Evolutionary conservation across 169 alveolate genomes (phyloP), one percentile per base, ranked within the genome.

Genomic region (Cystoisospora suis): DNA sequence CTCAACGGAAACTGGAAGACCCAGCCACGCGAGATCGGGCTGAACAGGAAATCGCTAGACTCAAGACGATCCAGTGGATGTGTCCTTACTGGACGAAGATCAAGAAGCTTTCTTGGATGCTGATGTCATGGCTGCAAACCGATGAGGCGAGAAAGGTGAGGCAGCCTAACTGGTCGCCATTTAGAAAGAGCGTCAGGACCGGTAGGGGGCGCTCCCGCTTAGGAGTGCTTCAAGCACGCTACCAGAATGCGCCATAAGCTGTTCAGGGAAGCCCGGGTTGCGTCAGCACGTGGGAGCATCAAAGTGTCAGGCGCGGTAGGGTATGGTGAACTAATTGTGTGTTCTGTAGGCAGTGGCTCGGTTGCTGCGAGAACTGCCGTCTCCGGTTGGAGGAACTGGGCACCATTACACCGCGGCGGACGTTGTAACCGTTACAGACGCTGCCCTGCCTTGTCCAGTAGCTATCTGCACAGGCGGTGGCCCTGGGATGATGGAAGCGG

Each of bases 381-480:
- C 83, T 9, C 83, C 83, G 27, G 83, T 72, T 5, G 83, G 83
- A n/a, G 83, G 83, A 15, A 72, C 59, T 56, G 56, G 83, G 34
- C 47, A 42, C 27, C 56, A 72, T 6, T 72, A 72, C 58, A 72
- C 36, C 83, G 83, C 83, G 15, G 83, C 49, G 32, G 83, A 72
- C 45, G 83, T 72, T 34, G 20, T 56, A 17, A 5, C 58, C 59
- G 83, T 72, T 5, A 42, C 83, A 9, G 83, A 42, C 56, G 45
- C 44, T n/a, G 61, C 45, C 5, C 61, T 77, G 61, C 88, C 89
- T 44, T 92, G 90, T 61, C 85, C 92, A 27, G 96, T 93, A 59
- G 95, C 96, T 0, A 56, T 94, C 29, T 93, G 96, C 88, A 94
- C 96, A 36, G 96, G 96, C 4, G 96, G 96, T 12, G 96, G 96